Base-by-base conservation (phyloP, 495 filamentous ascomycete species). In the Cercophora sp. region DNA sequence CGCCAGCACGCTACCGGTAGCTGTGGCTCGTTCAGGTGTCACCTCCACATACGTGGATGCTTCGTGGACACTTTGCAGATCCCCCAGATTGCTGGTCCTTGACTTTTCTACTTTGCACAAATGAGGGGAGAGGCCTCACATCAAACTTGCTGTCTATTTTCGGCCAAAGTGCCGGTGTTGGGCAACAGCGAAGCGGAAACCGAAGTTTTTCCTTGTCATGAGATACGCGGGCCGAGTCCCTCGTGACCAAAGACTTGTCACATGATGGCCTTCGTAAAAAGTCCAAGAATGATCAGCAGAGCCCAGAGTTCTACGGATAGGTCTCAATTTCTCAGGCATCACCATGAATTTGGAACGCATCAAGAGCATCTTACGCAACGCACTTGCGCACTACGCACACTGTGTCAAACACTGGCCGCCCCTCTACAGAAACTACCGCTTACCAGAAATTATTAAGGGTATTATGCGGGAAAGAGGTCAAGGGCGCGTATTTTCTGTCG, bases 391-490 rank as follows among this genome's bases (percentile, higher is more conserved):
- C n/a, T n/a, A n/a, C n/a, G 23, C 18, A 22, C 19, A 24, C 40
- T 43, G 40, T 43, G 40, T 43, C 40, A 43, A 24, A 25, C 40
- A 43, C 25, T n/a, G n/a, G n/a, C n/a, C n/a, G n/a, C n/a, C n/a
- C n/a, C n/a, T n/a, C n/a, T n/a, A n/a, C n/a, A n/a, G n/a, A n/a
- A n/a, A n/a, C n/a, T n/a, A n/a, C n/a, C n/a, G n/a, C n/a, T n/a
- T n/a, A n/a, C n/a, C n/a, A n/a, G n/a, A n/a, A n/a, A n/a, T n/a
- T n/a, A n/a, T n/a, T n/a, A n/a, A n/a, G n/a, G n/a, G n/a, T n/a
- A n/a, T n/a, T n/a, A n/a, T n/a, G n/a, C n/a, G n/a, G n/a, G n/a
- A n/a, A n/a, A n/a, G 40, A 43, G 20, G 40, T 24, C 18, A 22
- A 23, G 5, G 36, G 22, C 36, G 15, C 10, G 6, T 18, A n/a